Conservation (phyloP, 129 eudicot genomes). For the Chrysanthemum lavandulifolium region DNA sequence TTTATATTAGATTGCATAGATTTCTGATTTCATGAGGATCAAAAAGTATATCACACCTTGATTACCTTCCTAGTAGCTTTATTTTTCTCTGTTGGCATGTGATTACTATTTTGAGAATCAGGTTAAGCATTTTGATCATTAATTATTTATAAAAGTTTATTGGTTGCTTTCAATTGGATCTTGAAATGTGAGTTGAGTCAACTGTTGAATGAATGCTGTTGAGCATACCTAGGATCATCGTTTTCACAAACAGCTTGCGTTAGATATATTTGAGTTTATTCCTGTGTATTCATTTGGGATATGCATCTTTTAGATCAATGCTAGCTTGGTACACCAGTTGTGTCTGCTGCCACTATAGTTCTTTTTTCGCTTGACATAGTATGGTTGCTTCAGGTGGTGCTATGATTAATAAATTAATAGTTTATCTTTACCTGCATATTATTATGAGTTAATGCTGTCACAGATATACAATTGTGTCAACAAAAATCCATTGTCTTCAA, state of each 20-base stretch:
- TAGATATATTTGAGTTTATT: too few species aligned
- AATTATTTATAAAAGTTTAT: not conserved
- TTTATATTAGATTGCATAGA: not conserved
- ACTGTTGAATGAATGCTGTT: too few species aligned
- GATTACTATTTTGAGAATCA: not conserved
- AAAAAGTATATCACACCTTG: constrained; percentile 16
- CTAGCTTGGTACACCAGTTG: not conserved
- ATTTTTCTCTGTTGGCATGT: not conserved
- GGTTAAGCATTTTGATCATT: not conserved
- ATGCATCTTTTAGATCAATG: not conserved
- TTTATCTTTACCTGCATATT: not conserved
- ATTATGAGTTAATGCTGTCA: not conserved
- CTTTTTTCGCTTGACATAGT: not conserved
- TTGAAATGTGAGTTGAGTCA: too few species aligned
- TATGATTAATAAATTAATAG: too few species aligned
- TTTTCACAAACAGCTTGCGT: too few species aligned
- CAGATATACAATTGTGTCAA: not conserved
- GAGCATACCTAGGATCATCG: too few species aligned
- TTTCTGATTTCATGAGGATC: constrained; percentile 8
- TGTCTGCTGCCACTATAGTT: not conserved
- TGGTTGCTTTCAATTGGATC: too few species aligned
- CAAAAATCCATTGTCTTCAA: not conserved
- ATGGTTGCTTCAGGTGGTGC: not conserved
- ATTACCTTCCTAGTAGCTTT: constrained; percentile 1
- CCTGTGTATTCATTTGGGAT: too few species aligned